Base-by-base conservation (phyloP, 2,329 filamentous ascomycete species). In the Epichloe baconii region DNA sequence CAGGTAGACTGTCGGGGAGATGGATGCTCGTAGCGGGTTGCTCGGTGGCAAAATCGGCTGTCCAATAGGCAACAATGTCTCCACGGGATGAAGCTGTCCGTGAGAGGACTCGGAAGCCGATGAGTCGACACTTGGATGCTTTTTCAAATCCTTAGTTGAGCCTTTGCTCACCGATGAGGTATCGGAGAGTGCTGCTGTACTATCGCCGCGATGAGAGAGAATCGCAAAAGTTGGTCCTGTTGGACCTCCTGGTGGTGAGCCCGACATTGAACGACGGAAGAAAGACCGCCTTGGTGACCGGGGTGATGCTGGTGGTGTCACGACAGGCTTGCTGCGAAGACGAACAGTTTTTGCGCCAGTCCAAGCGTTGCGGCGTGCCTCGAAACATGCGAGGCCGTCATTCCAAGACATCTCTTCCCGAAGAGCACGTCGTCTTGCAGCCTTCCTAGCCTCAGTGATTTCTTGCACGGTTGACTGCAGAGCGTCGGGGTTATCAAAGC, bases 281-380 rank as follows among this genome's bases (percentile, higher is more conserved):
- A 78, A 76, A 53, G 76, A 67, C 11, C 76, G 73, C 35, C 71
- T 72, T 0, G 72, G 65, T 11, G 73, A 74, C 8, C 71, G 70
- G 2, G 73, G 64, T 17, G 73, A 71, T 4, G 72, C 65, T 2
- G 71, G 66, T 5, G 71, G 69, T 5, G 67, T 62, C 1, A 70
- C 50, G 7, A 54, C 52, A 5, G 71, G 66, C 57, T 76, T 78
- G 41, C 71, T 69, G 52, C 75, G 74, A 45, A 80, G 65, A 45
- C 75, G 75, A 37, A 76, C 77, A 11, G 72, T 76, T 55, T 77
- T 78, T 35, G 88, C 90, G 35, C 86, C 84, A 1, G 89, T 91
- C 91, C 91, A 97, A 6, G 81, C 82, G 68, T 95, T 82, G 47
- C 90, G 78, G 53, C 87, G 75, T 34, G 83, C 79, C 53, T 83